These are phyloP conservation scores for Seiridium cupressi DNA, from an alignment of 2,329 filamentous ascomycete genomes.

Conservation along the genomic window DNA sequence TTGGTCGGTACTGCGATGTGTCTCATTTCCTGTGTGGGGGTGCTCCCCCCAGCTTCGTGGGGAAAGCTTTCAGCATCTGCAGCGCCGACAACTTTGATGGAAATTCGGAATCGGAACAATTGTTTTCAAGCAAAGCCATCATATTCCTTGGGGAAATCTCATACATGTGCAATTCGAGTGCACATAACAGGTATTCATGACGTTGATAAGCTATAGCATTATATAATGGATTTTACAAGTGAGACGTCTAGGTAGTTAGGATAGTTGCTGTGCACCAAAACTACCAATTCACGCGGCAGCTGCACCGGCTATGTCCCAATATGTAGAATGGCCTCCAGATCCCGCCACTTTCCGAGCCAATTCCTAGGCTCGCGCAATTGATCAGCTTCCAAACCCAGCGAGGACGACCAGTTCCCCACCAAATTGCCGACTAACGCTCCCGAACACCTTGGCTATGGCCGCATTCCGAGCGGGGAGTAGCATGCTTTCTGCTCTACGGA, in stretches of 20 bases:
- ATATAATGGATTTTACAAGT: too few relatives aligned
- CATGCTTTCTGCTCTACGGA: neutral
- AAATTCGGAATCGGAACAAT: neutral
- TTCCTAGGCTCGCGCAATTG: neutral
- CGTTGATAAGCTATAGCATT: too few relatives aligned
- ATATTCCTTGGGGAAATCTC: too few relatives aligned
- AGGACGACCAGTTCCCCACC: neutral
- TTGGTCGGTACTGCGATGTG: too few relatives aligned
- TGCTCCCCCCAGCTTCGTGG: neutral
- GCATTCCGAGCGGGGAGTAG: conserved; percentile 17
- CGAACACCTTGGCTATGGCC: conserved; percentile 9
- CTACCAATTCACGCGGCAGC: neutral
- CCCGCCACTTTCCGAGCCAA: conserved; percentile 22
- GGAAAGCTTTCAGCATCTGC: neutral
- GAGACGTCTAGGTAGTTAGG: too few relatives aligned
- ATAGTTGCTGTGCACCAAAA: too few relatives aligned
- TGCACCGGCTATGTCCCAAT: neutral
- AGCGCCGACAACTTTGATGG: neutral
- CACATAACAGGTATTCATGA: too few relatives aligned
- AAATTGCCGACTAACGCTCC: conserved; percentile 23
- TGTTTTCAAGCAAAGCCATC: neutral
- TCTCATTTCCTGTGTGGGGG: neutral
- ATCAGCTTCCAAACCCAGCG: neutral
- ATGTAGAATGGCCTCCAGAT: neutral
- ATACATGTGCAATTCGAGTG: too few relatives aligned